phyloP scores from a whole-genome alignment of 2,329 filamentous ascomycete genomes.

The Phyllosticta ampelicida region DNA sequence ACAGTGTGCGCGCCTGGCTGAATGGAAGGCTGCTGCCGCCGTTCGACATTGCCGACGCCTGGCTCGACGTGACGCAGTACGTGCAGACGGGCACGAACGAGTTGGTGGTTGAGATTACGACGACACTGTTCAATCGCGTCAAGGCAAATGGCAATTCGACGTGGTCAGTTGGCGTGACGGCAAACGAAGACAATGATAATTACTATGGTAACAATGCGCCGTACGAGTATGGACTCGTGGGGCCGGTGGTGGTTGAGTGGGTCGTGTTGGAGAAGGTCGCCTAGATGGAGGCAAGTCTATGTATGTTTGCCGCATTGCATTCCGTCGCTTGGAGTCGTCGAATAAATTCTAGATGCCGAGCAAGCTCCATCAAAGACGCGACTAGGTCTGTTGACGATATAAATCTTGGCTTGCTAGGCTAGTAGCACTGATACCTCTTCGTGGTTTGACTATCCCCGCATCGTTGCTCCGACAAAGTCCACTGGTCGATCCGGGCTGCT shows the following conservation, averaged over 20 bases:
- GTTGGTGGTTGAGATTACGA: conserved; percentile 21
- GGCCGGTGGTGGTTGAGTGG: conserved; percentile 9
- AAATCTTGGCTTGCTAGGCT: neutral
- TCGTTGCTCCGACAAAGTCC: too few relatives aligned
- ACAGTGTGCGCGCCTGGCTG: conserved; percentile 21
- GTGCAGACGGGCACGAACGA: conserved; percentile 18
- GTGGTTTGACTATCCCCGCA: too few relatives aligned
- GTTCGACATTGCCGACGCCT: conserved; percentile 20
- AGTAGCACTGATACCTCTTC: too few relatives aligned
- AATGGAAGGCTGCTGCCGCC: conserved; percentile 21
- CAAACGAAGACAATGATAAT: conserved; percentile 11
- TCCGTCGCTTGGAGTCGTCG: too few relatives aligned
- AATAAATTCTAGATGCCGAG: too few relatives aligned
- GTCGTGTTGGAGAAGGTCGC: conserved; percentile 1
- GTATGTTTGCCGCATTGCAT: neutral
- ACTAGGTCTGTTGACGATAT: neutral
- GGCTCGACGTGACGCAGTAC: conserved; percentile 16
- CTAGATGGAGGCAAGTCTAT: neutral
- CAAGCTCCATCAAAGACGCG: neutral
- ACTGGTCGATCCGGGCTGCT: too few relatives aligned
- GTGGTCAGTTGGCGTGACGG: conserved; percentile 12
- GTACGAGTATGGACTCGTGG: conserved; percentile 13
- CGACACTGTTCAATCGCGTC: conserved; percentile 22
- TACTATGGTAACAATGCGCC: conserved; percentile 8
- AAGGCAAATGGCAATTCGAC: conserved; percentile 13